Evolutionary conservation across 169 alveolate species (phyloP).

Genomic region (Perkinsus chesapeaki): DNA sequence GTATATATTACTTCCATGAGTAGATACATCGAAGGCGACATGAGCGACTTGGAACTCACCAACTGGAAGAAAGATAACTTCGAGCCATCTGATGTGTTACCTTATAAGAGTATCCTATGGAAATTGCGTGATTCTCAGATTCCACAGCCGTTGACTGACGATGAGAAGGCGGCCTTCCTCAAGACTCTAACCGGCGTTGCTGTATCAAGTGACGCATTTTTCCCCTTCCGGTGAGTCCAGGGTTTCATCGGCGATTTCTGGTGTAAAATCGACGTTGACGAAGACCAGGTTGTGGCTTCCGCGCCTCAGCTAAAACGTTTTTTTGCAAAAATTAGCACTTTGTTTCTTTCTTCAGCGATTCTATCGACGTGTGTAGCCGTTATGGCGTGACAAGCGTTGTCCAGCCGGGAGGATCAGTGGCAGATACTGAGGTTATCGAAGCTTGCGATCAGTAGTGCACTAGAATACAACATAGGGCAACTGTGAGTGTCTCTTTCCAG

Average conservation of each 20-base stretch:
- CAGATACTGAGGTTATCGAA: slow-evolving; percentile 11
- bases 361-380: slow-evolving; percentile 31
- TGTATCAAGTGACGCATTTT: slow-evolving; percentile 41
- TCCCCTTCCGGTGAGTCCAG: slow-evolving; percentile 24
- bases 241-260: neutral
- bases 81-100: neutral
- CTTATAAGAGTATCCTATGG: neutral
- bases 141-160: slow-evolving; percentile 28
- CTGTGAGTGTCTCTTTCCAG: neutral
- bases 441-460: neutral
- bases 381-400: slow-evolving; percentile 17
- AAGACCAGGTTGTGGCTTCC: no score
- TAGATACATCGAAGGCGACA: slow-evolving; percentile 19
- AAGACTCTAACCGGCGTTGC: slow-evolving; percentile 33
- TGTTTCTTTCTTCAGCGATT: slow-evolving; percentile 22
- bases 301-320: no score
- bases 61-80: neutral
- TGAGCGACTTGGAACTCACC: slow-evolving; percentile 9
- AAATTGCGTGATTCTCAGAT: neutral
- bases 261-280: neutral
- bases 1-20: neutral
- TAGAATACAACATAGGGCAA: no score
- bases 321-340: neutral
- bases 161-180: slow-evolving; percentile 23
- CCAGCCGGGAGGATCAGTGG: slow-evolving; percentile 19